A percentile compares a stretch with the other conserved stretches of the same genome.
Conservation (phyloP, 169 alveolate species). For the Hammondia hammondi region DNA sequence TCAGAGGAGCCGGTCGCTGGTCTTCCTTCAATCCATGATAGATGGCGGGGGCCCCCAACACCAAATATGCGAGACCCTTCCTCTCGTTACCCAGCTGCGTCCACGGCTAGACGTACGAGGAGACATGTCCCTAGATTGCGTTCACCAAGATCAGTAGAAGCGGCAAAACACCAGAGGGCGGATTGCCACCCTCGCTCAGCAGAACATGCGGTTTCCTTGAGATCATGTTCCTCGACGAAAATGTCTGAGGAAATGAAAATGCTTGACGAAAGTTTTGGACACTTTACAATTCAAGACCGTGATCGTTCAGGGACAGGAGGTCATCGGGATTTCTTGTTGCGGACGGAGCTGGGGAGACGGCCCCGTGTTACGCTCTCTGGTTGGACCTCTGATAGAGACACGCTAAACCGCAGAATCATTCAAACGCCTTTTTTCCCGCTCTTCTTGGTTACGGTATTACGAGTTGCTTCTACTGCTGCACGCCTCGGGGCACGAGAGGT, state of each 20-base stretch:
- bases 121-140: neutral
- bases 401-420: too few relatives aligned
- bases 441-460: neutral
- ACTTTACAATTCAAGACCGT: too few relatives aligned
- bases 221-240: too few relatives aligned
- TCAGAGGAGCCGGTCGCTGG: neutral
- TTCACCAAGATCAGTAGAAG: neutral
- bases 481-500: neutral
- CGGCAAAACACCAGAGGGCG: neutral
- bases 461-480: neutral
- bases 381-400: too few relatives aligned
- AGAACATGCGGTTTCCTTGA: too few relatives aligned
- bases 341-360: too few relatives aligned
- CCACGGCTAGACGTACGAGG: neutral
- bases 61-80: neutral
- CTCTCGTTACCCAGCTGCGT: neutral
- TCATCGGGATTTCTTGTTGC: too few relatives aligned
- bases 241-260: too few relatives aligned
- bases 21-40: neutral
- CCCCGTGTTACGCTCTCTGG: too few relatives aligned
- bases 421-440: neutral
- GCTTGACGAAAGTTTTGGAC: too few relatives aligned
- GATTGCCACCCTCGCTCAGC: neutral
- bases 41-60: neutral
- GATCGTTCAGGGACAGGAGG: too few relatives aligned